Base-by-base conservation (phyloP, 495 filamentous ascomycete species). In the Talaromyces wortmannii region DNA sequence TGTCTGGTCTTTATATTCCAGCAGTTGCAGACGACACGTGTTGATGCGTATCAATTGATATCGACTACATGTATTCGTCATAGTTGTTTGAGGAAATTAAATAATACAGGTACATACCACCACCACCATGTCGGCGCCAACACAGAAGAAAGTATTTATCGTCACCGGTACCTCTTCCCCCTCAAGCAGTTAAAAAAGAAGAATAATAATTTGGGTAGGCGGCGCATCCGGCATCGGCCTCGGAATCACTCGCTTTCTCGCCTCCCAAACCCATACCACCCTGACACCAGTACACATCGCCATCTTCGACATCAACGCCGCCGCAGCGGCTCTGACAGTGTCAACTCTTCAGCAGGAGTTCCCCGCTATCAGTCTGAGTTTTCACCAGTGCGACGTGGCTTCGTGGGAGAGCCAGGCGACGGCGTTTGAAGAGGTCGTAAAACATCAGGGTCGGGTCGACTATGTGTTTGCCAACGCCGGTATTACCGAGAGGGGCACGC, bases 401-500 rank as follows among this genome's bases (percentile, higher is more conserved):
- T 73, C 67, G 0, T 82, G 77, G 77, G 66, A 73, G 11, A 70
- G 70, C 30, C 77, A 79, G 55, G 69, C 71, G 0, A 61, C 61
- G 0, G 75, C 63, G 0, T 82, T 82, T 53, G 59, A 64, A 48
- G 67, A 70, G 8, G 64, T 78, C 1, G 74, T 66, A 48, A 58
- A 63, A 5, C 55, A 68, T 31, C 66, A 52, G 54, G 69, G 71
- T 6, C 57, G 66, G 0, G 55, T 84, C 3, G 78, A 84, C 50
- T 52, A 81, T 11, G 79, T 81, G 3, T 72, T 82, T 57, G 79
- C 79, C 15, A 83, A 83, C 60, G 80, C 81, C 0, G 81, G 81
- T 3, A 69, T 84, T 23, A 71, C 71, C 0, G 78, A 81, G 61
- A 67, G 70, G 23, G 74, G 75, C 2, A 61, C 42, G 4, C 46